Evolutionary conservation across 257 asterid genomes (phyloP), one percentile per base, ranked within the genome.

Genomic region (Solanum clarkiae): DNA sequence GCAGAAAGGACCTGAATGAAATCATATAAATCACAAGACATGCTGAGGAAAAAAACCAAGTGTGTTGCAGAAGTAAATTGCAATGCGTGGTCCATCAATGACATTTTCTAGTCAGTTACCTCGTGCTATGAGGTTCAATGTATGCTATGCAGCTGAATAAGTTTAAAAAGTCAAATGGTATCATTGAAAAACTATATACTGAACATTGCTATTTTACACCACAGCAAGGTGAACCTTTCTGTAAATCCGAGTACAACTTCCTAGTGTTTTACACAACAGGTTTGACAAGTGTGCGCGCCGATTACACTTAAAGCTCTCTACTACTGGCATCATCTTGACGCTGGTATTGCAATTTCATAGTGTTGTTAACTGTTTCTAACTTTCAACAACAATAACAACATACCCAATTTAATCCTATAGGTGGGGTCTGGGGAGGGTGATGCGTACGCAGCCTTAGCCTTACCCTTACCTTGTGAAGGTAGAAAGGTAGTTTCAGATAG

Each of bases 1-100:
- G 90, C 84, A 44, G 85, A 79, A 79, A 79, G 63, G 65, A 53
- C 97, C 99, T 96, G 97, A 63, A 81, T 26, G 45, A 42, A 53
- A 79, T 29, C 65, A 87, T 84, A 42, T 59, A 80, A 62, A 79
- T 53, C 82, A 79, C 24, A 53, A 26, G 44, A 53, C 49, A 79
- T 0, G 65, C 26, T 79, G 82, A 79, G 65, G 29, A 53, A 17
- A 26, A 79, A 51, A 53, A 0, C 2, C 5, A 24, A 44, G 56
- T 1, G 2, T 15, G n/a, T 51, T 51, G 9, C 53, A 53, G 82
- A 79, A 79, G 47, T 12, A 79, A 79, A 79, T 1, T 79, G 26
- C 57, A 8, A 77, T 75, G 65, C 65, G 53, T 79, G 82, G 49
- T 53, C 82, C 49, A 53, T 79, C 47, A 53, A 11, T 79, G 82